Base-by-base conservation (phyloP, 208 protist species). In the Hexamita inflata region DNA sequence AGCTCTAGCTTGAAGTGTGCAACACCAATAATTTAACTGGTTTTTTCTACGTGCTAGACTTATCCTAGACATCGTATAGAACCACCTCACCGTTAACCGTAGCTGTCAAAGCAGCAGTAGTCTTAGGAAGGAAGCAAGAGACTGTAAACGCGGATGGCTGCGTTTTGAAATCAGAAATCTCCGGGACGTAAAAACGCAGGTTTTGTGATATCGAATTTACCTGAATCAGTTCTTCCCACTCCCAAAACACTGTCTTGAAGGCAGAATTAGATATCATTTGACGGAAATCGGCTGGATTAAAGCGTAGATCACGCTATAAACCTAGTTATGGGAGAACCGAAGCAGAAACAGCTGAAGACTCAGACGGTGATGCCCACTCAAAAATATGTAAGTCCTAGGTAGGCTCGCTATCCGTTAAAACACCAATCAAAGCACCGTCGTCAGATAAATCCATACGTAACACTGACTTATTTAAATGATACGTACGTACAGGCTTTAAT, bases 221-320 rank as follows among this genome's bases (percentile, higher is more conserved):
- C 4, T 24, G 2, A 57, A 57, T n/a, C 32, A 15, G 9, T 38
- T 70, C 64, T 49, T 13, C 9, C 64, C 64, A 70, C 32, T 4
- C 15, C 64, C 64, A 70, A 38, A 70, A 70, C 15, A 70, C 64
- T 32, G 64, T 70, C 35, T 34, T n/a, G 38, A 42, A 70, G 2
- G 64, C 64, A 24, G 64, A 70, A 34, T 70, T 70, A n/a, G 64
- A 45, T n/a, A 70, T 34, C 7, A 70, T 40, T n/a, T 70, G 19
- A n/a, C 64, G 64, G 35, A 45, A 70, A 70, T 70, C 64, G 7
- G 34, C 2, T 30, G 64, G 64, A 70, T 70, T 70, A 70, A 70
- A 70, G 2, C 40, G 9, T n/a, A 70, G 4, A 49, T 70, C 64
- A 30, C 64, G 64, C n/a, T 70, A 38, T 28, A 70, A 70, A 11